Base-by-base conservation (phyloP, 768 basidiomycete species). In the Boletellus sp. region DNA sequence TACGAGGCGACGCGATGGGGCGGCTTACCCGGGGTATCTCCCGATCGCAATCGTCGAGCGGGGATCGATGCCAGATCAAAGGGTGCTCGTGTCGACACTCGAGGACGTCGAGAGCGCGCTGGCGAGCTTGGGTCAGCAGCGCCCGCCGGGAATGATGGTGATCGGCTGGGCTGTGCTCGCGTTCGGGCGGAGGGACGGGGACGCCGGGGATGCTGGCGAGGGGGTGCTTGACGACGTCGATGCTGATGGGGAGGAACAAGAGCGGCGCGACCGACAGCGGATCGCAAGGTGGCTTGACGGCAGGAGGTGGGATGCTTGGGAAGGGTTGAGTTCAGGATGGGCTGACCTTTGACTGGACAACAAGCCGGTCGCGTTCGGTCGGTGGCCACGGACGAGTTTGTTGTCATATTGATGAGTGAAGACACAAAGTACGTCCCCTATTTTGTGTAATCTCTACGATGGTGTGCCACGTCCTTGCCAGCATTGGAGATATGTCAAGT, bases 41-140 rank as follows among this genome's bases (percentile, higher is more conserved):
- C 96, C 96, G 5, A 90, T 98, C 57, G 92, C 94, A 8, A 84
- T 98, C 56, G 83, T 99, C 45, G 96, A 99, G 68, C 80, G 95
- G 7, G 94, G 90, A n/a, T 90, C 89, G 19, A 87, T 90, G 78
- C 83, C 87, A 0, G 96, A 99, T 69, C 96, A 98, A 69, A 74
- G 96, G 13, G 81, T 89, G 3, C 75, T 96, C 19, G 75, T 76
- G 24, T 87, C 86, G 16, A 98, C 94, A 1, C 64, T 99, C 42
- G 74, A 70, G 47, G 77, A 85, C 59, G 80, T 97, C 34, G 80
- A 78, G 15, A 69, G 67, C 16, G 92, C 87, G 2, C 64, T 97
- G 65, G 84, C 85, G 48, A 80, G 78, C 52, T 71, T 78, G 2
- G 92, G 88, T 8, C 88, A 91, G 58, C 94, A 98, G 66, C 72